A percentile compares a stretch with the other conserved stretches of the same genome.
Conservation (phyloP, 495 filamentous ascomycete genomes). For the Neohortaea acidophila region DNA sequence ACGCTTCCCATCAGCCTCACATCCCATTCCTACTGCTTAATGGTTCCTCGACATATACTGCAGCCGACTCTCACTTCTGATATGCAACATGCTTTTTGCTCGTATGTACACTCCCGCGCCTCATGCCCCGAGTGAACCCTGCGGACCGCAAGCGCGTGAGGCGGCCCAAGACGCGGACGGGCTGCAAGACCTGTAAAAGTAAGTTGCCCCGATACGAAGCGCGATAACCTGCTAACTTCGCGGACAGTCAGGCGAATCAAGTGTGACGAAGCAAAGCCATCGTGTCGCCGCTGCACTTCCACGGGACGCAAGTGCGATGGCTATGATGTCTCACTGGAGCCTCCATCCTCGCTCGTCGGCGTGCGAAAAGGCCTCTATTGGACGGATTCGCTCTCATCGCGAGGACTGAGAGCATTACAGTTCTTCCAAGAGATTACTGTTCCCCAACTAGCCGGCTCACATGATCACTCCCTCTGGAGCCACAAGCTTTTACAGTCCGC, state of each 20-base stretch:
- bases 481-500: conserved; percentile 2
- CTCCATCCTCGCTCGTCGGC: no score
- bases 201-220: neutral
- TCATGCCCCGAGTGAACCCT: neutral
- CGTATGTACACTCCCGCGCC: neutral
- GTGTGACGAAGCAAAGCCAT: conserved; percentile 7
- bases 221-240: neutral
- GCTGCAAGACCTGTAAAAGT: conserved; percentile 7
- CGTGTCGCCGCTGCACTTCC: neutral
- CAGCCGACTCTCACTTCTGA: no score
- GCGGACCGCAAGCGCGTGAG: neutral
- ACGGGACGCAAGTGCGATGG: conserved; percentile 8
- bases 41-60: no score
- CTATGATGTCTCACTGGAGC: no score
- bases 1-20: no score
- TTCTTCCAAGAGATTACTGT: conserved; percentile 2
- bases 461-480: conserved; percentile 2
- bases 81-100: no score
- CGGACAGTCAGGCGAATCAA: conserved; percentile 3
- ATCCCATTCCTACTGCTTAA: no score
- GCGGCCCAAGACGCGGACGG: conserved; percentile 3
- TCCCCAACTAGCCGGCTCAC: conserved; percentile 3
- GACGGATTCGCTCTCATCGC: no score
- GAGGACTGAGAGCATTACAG: neutral
- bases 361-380: no score